phyloP scores from a whole-genome alignment of 1,284 basidiomycete species.

The Somion occarium region DNA sequence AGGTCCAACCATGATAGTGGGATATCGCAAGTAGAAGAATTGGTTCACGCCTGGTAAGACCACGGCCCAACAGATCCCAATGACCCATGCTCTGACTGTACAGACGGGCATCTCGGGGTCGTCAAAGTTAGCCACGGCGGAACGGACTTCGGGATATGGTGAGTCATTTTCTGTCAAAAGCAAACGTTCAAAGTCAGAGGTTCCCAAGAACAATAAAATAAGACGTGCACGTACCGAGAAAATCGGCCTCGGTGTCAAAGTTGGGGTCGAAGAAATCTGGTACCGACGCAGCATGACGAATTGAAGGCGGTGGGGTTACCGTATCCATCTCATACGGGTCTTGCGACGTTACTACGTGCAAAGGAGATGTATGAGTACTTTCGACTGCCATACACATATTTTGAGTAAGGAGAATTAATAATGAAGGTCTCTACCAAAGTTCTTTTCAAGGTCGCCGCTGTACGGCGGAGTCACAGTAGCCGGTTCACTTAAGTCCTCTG shows the following conservation, averaged over 20 bases:
- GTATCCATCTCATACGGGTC: background rate
- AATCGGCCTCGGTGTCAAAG: slow-evolving; percentile 22
- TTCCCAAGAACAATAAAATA: background rate
- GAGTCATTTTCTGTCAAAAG: slow-evolving; percentile 25
- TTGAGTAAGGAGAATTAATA: background rate
- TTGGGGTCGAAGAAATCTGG: slow-evolving; percentile 27
- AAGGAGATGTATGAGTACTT: background rate
- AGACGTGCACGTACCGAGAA: slow-evolving; percentile 17
- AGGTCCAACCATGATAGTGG: slow-evolving; percentile 39
- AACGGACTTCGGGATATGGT: slow-evolving; percentile 31
- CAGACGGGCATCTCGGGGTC: slow-evolving; percentile 32
- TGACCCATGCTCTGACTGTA: slow-evolving; percentile 58
- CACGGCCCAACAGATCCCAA: slow-evolving; percentile 44
- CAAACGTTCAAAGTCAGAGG: background rate
- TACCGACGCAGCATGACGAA: slow-evolving; percentile 4
- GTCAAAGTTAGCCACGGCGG: slow-evolving; percentile 30
- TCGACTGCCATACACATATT: background rate
- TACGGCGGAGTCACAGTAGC: background rate
- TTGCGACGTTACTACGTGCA: background rate
- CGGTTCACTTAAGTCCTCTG: background rate
- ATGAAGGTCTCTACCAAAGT: background rate
- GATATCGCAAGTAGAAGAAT: slow-evolving; percentile 66
- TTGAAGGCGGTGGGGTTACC: background rate
- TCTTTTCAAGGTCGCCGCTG: slow-evolving; percentile 1
- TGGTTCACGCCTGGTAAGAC: slow-evolving; percentile 56